phyloP scores from a whole-genome alignment of 2,329 filamentous ascomycete species.

The Rutstroemia sp. region DNA sequence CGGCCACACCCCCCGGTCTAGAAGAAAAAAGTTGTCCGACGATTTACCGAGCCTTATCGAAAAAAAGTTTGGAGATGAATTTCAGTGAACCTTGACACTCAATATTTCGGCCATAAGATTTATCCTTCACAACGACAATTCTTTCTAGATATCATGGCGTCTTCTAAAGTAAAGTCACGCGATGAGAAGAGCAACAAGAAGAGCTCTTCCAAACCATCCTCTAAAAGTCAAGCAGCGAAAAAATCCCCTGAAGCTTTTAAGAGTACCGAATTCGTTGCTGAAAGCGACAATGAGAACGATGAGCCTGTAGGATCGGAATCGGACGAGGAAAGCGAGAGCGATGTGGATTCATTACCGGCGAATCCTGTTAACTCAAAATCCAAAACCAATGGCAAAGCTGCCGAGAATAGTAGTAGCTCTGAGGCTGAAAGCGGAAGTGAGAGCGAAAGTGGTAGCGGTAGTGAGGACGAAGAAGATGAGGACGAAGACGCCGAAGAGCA shows the following conservation, averaged over 20 bases:
- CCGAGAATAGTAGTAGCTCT: slow-evolving; percentile 14
- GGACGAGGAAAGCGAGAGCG: slow-evolving; percentile 19
- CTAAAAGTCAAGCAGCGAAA: background rate
- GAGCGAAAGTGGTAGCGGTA: slow-evolving; percentile 19
- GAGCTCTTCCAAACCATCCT: slow-evolving; percentile 4
- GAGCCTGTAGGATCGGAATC: slow-evolving; percentile 12
- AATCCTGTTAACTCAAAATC: slow-evolving; percentile 9
- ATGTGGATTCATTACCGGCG: slow-evolving; percentile 17
- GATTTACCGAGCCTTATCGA: slow-evolving; percentile 9
- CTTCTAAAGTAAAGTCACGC: slow-evolving; percentile 16
- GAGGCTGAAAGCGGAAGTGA: slow-evolving; percentile 25
- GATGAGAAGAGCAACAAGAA: slow-evolving; percentile 16
- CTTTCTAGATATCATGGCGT: slow-evolving; percentile 9
- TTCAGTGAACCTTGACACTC: background rate
- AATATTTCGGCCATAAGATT: background rate
- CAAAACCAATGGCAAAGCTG: slow-evolving; percentile 22
- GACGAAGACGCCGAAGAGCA: too few species aligned
- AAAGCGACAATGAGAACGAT: slow-evolving; percentile 25
- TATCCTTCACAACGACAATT: background rate
- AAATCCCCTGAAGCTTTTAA: slow-evolving; percentile 14
- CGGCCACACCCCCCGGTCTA: background rate
- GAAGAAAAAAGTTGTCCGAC: slow-evolving; percentile 14
- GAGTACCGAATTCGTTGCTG: slow-evolving; percentile 25
- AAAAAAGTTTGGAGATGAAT: slow-evolving; percentile 13
- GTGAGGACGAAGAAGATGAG: slow-evolving; percentile 30